These are phyloP conservation scores for Eruca vesicaria DNA, from an alignment of 441 rosid species.

Conservation along the genomic window DNA sequence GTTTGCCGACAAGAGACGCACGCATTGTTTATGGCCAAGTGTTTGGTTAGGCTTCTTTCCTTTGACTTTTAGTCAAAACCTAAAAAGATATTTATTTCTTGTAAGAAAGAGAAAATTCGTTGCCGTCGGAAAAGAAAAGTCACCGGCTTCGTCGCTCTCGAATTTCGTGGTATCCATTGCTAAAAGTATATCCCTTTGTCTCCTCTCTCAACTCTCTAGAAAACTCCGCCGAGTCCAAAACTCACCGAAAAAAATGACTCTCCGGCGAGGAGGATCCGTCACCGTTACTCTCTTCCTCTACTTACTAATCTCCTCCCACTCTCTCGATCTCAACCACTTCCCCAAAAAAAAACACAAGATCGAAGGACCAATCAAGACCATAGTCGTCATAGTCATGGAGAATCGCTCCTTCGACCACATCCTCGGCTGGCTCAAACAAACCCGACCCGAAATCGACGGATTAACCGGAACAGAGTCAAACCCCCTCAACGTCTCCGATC, in stretches of 20 bases:
- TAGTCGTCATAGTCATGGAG: conserved; percentile 91
- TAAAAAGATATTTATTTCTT: background rate
- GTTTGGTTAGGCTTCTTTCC: background rate
- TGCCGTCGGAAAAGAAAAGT: background rate
- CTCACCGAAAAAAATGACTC: conserved; percentile 40
- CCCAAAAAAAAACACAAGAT: conserved; percentile 43
- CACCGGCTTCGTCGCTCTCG: background rate
- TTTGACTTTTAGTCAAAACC: conserved; percentile 6
- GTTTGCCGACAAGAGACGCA: background rate
- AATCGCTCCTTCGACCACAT: conserved; percentile 96
- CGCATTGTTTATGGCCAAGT: background rate
- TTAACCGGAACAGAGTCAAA: conserved; percentile 76
- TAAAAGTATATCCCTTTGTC: background rate
- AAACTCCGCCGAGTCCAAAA: background rate
- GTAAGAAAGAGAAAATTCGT: background rate
- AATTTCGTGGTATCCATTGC: conserved; percentile 5
- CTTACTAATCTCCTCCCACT: conserved; percentile 55
- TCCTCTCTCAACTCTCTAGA: background rate
- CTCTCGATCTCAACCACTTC: conserved; percentile 36
- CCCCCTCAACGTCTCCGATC: conserved; percentile 56
- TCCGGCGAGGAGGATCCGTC: conserved; percentile 38
- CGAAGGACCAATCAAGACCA: conserved; percentile 86
- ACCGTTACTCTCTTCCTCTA: conserved; percentile 39
- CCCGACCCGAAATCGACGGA: conserved; percentile 86
- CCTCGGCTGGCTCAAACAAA: conserved; percentile 87